These are phyloP conservation scores for Hymenotorrendiella dingleyae DNA, from an alignment of 2,329 filamentous ascomycete species.

Conservation along the genomic window DNA sequence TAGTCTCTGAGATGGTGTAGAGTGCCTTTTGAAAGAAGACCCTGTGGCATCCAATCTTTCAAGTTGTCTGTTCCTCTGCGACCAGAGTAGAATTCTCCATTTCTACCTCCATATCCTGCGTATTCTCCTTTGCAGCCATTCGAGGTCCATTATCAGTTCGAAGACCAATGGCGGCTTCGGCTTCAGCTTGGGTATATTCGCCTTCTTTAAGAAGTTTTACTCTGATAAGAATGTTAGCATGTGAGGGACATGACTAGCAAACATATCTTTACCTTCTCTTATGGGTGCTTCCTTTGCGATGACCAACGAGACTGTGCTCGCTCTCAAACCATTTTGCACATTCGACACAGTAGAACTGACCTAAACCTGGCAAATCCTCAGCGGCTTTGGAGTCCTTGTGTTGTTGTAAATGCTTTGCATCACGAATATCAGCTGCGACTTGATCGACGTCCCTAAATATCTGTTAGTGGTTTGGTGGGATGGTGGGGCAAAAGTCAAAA, in stretches of 20 bases:
- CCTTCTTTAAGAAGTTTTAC: conserved; percentile 77
- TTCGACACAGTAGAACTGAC: conserved; percentile 80
- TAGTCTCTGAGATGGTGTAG: background rate
- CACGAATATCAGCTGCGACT: conserved; percentile 74
- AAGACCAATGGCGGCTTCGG: conserved; percentile 73
- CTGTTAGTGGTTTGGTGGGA: conserved; percentile 2
- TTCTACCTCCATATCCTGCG: conserved; percentile 37
- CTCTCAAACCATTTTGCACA: conserved; percentile 97
- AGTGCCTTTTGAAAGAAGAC: background rate
- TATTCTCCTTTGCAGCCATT: conserved; percentile 29
- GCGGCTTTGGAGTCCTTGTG: conserved; percentile 72
- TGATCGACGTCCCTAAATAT: conserved; percentile 78
- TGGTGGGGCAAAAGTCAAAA: conserved; percentile 1
- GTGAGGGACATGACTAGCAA: background rate
- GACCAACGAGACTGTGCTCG: conserved; percentile 66
- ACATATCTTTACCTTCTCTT: conserved; percentile 64
- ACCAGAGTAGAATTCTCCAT: conserved; percentile 29
- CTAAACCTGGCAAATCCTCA: conserved; percentile 85
- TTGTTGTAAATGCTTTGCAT: conserved; percentile 71
- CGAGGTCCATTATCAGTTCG: conserved; percentile 59
- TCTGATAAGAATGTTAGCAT: conserved; percentile 41
- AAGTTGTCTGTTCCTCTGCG: conserved; percentile 18
- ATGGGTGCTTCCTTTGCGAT: conserved; percentile 85
- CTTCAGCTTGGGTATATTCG: conserved; percentile 79
- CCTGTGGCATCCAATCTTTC: conserved; percentile 3